Evolutionary conservation across 2,329 filamentous ascomycete genomes (phyloP).

Genomic region (Pseudocercospora fijiensis): DNA sequence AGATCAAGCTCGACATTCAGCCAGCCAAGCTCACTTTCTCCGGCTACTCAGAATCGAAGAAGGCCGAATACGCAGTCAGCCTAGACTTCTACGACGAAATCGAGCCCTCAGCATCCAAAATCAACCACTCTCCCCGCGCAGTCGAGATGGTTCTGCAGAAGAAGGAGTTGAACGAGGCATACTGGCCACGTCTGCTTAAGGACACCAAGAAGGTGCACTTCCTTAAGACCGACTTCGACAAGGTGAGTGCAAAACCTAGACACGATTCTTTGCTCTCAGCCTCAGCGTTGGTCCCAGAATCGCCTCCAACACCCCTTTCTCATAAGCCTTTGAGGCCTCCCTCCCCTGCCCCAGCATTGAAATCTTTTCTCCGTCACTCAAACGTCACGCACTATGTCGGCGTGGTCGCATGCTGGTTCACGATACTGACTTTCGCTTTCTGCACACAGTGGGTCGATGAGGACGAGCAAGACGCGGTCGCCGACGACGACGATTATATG

Average conservation of each 20-base stretch:
- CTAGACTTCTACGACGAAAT: constrained; percentile 90
- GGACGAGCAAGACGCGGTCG: constrained; percentile 92
- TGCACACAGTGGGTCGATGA: constrained; percentile 78
- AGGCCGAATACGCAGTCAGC: constrained; percentile 80
- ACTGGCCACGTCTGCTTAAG: constrained; percentile 91
- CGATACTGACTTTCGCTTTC: constrained; percentile 21
- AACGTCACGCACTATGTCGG: constrained; percentile 10
- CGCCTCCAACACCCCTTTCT: background rate
- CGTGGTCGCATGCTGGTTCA: constrained; percentile 18
- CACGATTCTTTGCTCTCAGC: constrained; percentile 6
- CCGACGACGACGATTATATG: constrained; percentile 71
- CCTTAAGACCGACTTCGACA: constrained; percentile 98
- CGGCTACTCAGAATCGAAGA: constrained; percentile 78
- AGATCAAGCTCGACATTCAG: constrained; percentile 81
- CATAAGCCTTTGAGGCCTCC: constrained; percentile 8
- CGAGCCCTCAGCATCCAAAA: constrained; percentile 78
- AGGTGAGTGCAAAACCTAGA: constrained; percentile 54
- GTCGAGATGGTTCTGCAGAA: constrained; percentile 90
- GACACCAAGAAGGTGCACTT: constrained; percentile 86
- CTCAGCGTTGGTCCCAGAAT: constrained; percentile 4
- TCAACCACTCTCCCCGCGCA: constrained; percentile 83
- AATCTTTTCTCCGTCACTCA: constrained; percentile 6
- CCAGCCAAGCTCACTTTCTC: constrained; percentile 75
- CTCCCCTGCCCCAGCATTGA: constrained; percentile 7
- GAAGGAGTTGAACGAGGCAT: constrained; percentile 93